These are phyloP conservation scores for Inga laurina DNA, from an alignment of 306 rosid species.

Conservation along the genomic window DNA sequence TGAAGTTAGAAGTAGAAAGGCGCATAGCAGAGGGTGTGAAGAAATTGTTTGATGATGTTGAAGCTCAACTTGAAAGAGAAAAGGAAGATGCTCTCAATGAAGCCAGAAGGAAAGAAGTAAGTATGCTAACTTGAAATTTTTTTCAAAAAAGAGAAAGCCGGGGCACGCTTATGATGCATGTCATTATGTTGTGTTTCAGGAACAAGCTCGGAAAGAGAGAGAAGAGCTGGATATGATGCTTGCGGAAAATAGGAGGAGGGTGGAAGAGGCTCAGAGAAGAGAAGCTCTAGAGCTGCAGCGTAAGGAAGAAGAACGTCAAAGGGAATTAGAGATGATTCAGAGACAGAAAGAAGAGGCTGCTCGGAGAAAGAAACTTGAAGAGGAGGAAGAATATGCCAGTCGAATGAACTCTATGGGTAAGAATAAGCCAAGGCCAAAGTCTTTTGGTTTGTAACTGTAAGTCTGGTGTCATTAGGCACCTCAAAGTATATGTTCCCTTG, in stretches of 20 bases:
- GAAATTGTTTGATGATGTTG: slow-evolving; percentile 73
- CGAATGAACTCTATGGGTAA: slow-evolving; percentile 52
- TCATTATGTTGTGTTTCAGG: slow-evolving; percentile 47
- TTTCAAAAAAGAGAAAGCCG: not conserved
- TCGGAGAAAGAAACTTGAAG: slow-evolving; percentile 73
- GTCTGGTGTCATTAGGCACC: slow-evolving; percentile 19
- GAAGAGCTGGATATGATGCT: slow-evolving; percentile 92
- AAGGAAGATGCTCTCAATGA: slow-evolving; percentile 80
- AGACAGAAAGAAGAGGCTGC: slow-evolving; percentile 89
- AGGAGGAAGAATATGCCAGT: slow-evolving; percentile 68
- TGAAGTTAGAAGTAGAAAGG: slow-evolving; percentile 58
- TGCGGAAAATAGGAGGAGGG: slow-evolving; percentile 88
- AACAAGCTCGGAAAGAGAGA: slow-evolving; percentile 78
- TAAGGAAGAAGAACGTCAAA: slow-evolving; percentile 88
- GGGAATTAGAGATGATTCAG: slow-evolving; percentile 77
- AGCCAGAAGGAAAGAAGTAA: slow-evolving; percentile 90
- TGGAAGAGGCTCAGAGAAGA: slow-evolving; percentile 87
- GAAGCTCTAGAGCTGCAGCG: slow-evolving; percentile 89
- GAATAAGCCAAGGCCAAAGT: slow-evolving; percentile 58
- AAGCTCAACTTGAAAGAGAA: slow-evolving; percentile 79
- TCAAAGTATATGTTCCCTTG: slow-evolving; percentile 15
- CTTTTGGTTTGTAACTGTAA: slow-evolving; percentile 45
- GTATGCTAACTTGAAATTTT: slow-evolving; percentile 8
- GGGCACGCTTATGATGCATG: not conserved
- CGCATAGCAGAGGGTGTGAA: slow-evolving; percentile 77